A percentile compares a stretch with the other conserved stretches of the same genome.
Conservation (phyloP, 1,139 yeast species). For the Suhomyces choctaworum region DNA sequence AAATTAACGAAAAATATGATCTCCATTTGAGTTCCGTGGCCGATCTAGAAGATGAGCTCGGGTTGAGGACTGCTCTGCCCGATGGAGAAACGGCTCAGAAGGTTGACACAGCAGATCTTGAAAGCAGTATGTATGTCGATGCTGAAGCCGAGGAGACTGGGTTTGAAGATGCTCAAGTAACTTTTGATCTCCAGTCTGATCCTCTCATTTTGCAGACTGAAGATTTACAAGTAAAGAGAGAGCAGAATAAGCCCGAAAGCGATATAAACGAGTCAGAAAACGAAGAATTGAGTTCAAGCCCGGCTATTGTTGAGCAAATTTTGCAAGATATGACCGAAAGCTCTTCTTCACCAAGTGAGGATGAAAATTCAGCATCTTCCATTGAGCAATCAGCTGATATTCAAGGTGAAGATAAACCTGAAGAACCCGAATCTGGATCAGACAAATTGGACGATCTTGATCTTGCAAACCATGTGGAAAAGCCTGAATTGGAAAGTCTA, state of each 20-base stretch:
- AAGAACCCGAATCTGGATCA: no score
- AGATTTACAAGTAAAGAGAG: not conserved
- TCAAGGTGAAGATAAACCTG: no score
- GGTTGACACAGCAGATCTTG: no score
- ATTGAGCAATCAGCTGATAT: no score
- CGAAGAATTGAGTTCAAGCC: no score
- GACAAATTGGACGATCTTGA: not conserved
- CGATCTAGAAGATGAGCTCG: slow-evolving; percentile 27
- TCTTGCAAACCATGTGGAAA: not conserved
- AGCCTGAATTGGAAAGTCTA: slow-evolving; percentile 1
- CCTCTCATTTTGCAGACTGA: slow-evolving; percentile 5
- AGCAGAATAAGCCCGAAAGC: no score
- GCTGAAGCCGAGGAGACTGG: not conserved
- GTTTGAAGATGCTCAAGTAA: slow-evolving; percentile 1
- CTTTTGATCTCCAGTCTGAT: slow-evolving; percentile 4
- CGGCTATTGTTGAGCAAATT: not conserved
- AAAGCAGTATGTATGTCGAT: not conserved
- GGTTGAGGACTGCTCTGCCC: slow-evolving; percentile 10
- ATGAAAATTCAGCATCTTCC: no score
- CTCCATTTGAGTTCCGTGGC: slow-evolving; percentile 34
- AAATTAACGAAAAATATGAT: slow-evolving; percentile 35
- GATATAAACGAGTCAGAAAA: no score
- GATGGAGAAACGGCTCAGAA: not conserved
- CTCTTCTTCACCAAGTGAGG: no score
- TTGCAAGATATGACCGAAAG: not conserved